A percentile compares a stretch with the other conserved stretches of the same genome.
phyloP scores from a whole-genome alignment of 768 basidiomycete species.

The Boletus sp. region DNA sequence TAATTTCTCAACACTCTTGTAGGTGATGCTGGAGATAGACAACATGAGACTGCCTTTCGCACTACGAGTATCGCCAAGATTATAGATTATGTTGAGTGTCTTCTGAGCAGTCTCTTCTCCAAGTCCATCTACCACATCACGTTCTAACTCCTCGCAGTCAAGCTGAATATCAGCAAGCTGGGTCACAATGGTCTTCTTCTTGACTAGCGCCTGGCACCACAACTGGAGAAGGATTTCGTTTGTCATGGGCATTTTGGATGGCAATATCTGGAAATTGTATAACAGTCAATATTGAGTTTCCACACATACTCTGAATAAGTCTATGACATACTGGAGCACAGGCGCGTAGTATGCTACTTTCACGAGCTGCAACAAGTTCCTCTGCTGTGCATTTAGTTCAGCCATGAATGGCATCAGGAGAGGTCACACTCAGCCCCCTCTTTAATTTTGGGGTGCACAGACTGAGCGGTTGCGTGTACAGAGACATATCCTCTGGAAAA shows the following conservation, averaged over 20 bases:
- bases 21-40: not conserved
- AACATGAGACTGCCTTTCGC: not conserved
- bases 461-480: not conserved
- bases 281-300: not conserved
- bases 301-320: not conserved
- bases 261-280: not conserved
- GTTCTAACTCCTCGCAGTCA: not conserved
- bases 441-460: not conserved
- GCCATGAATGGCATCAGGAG: not conserved
- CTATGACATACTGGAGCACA: not conserved
- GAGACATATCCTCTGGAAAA: not conserved
- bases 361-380: not conserved
- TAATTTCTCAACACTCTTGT: not conserved
- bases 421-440: not conserved
- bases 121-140: not conserved
- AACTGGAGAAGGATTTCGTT: not conserved
- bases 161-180: not conserved
- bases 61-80: not conserved
- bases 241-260: not conserved
- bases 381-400: not conserved
- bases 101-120: not conserved
- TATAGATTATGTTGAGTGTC: not conserved
- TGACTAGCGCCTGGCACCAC: not conserved
- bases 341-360: not conserved
- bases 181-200: not conserved